A percentile compares a stretch with the other conserved stretches of the same genome.
Evolutionary conservation across 140 eudicot genomes (phyloP).

Genomic region (Senecio squalidus): DNA sequence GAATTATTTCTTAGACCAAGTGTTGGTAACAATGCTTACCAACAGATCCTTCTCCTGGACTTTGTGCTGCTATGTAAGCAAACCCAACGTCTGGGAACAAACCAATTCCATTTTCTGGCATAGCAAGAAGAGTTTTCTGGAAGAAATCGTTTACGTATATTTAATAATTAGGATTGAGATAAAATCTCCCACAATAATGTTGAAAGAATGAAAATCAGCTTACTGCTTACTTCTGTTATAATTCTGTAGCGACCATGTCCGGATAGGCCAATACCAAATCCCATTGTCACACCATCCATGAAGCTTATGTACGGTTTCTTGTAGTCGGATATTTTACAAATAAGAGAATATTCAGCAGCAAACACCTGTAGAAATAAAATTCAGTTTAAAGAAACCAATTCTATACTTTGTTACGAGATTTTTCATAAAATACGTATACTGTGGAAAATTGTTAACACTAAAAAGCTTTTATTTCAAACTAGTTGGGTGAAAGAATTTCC

Average conservation of each 20-base stretch:
- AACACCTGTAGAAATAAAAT: constrained; percentile 51
- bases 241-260: constrained; percentile 93
- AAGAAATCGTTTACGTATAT: constrained; percentile 8
- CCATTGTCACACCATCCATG: constrained; percentile 99
- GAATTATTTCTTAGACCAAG: too few species aligned
- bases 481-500: too few species aligned
- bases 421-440: background rate
- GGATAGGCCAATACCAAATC: constrained; percentile 96
- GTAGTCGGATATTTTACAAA: constrained; percentile 77
- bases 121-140: constrained; percentile 94
- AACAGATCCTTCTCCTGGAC: constrained; percentile 95
- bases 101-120: constrained; percentile 99
- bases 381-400: background rate
- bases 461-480: too few species aligned
- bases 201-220: constrained; percentile 6
- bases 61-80: constrained; percentile 86
- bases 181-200: constrained; percentile 10
- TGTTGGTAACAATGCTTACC: constrained; percentile 50
- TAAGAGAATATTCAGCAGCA: constrained; percentile 87
- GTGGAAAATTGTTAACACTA: background rate
- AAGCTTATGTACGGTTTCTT: constrained; percentile 82
- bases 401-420: background rate
- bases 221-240: constrained; percentile 84
- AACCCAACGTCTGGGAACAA: constrained; percentile 97
- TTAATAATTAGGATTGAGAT: background rate